Conservation (phyloP, 116 monocot genomes). For the Posidonia oceanica region DNA sequence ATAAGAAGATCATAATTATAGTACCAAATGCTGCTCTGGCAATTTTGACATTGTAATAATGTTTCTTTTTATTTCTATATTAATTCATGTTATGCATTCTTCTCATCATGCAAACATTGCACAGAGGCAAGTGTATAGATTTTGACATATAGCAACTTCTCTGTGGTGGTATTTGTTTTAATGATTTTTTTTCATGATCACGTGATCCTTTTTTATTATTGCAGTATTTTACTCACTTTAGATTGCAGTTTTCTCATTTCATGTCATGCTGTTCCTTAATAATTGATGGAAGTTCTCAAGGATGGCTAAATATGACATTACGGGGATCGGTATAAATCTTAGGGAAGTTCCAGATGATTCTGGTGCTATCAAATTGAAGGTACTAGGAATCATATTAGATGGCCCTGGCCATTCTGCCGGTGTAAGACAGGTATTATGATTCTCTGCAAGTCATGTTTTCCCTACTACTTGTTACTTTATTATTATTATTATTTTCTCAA, state of each 20-base stretch:
- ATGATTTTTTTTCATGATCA: too few relatives aligned
- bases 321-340: conserved; percentile 90
- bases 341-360: conserved; percentile 79
- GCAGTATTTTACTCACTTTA: conserved; percentile 23
- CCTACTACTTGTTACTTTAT: too few relatives aligned
- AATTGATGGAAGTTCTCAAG: conserved; percentile 70
- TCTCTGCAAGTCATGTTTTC: background rate
- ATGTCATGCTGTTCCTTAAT: conserved; percentile 25
- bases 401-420: conserved; percentile 91
- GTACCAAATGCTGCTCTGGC: too few relatives aligned
- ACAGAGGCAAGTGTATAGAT: too few relatives aligned
- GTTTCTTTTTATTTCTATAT: too few relatives aligned
- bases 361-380: conserved; percentile 75
- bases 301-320: conserved; percentile 91
- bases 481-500: too few relatives aligned
- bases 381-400: conserved; percentile 76
- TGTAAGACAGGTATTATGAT: conserved; percentile 64
- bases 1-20: too few relatives aligned
- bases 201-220: background rate
- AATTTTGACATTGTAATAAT: too few relatives aligned
- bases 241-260: conserved; percentile 39
- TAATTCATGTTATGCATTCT: too few relatives aligned
- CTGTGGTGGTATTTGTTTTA: too few relatives aligned
- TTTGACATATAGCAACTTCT: too few relatives aligned
- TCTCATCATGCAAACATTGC: too few relatives aligned